Percentiles rank a stretch among this genome's conserved stretches.
phyloP scores from a whole-genome alignment of 2,329 filamentous ascomycete genomes.

The Fusarium anguioides region DNA sequence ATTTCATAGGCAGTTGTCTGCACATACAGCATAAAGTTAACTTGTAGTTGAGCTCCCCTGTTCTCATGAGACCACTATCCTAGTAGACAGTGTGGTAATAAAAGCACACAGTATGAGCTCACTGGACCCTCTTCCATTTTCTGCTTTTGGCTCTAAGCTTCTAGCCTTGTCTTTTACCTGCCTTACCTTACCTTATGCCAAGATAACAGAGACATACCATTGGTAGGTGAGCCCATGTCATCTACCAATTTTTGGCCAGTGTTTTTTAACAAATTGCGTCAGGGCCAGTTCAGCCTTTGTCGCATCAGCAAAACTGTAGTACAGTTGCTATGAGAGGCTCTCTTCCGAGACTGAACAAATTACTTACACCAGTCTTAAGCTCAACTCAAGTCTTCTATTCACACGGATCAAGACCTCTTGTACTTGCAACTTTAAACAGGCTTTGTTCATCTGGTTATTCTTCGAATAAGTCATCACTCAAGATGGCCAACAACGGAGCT shows the following conservation, averaged over 20 bases:
- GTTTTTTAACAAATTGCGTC: background rate
- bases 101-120: constrained; percentile 48
- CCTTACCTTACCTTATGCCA: too few species aligned
- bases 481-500: constrained; percentile 47
- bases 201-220: background rate
- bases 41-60: background rate
- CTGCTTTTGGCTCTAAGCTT: constrained; percentile 11
- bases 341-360: constrained; percentile 18
- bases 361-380: constrained; percentile 6
- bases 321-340: constrained; percentile 32
- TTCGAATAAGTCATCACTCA: constrained; percentile 1
- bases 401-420: background rate
- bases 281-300: too few species aligned
- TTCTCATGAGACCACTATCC: background rate
- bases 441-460: constrained; percentile 37
- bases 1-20: too few species aligned
- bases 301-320: too few species aligned
- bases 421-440: background rate
- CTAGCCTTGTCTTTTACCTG: constrained; percentile 12
- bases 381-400: background rate
- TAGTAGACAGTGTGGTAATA: background rate
- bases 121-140: constrained; percentile 39
- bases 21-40: too few species aligned
- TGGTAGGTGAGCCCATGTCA: constrained; percentile 1
- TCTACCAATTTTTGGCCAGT: background rate